Conservation (phyloP, 2,329 filamentous ascomycete genomes). For the Aspergillus fructus region DNA sequence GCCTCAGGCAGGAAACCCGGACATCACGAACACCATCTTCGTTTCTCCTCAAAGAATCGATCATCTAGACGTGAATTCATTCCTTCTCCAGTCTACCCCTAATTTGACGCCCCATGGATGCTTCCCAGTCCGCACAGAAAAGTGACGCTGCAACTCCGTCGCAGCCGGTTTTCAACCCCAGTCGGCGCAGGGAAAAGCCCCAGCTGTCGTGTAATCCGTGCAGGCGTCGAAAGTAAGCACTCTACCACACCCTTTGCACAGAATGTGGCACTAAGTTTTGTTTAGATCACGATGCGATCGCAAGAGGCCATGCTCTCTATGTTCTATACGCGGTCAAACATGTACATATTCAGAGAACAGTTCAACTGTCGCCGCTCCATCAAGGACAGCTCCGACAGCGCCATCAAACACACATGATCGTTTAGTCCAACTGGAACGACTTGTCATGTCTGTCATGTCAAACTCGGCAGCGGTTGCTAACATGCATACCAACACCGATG, state of each 20-base stretch:
- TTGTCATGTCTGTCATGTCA: constrained; percentile 54
- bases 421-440: constrained; percentile 56
- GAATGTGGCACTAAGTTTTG: not conserved
- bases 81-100: too few species aligned
- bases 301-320: constrained; percentile 57
- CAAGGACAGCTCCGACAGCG: constrained; percentile 42
- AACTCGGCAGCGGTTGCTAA: not conserved
- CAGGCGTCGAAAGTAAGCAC: constrained; percentile 33
- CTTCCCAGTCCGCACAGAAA: not conserved
- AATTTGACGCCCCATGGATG: too few species aligned
- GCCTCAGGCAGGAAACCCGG: too few species aligned
- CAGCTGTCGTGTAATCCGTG: constrained; percentile 39
- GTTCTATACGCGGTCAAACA: constrained; percentile 54
- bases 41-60: too few species aligned
- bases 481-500: too few species aligned
- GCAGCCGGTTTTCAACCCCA: constrained; percentile 2
- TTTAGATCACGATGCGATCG: constrained; percentile 54
- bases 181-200: constrained; percentile 34
- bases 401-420: constrained; percentile 48
- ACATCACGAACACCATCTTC: too few species aligned
- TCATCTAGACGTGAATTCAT: too few species aligned
- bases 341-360: constrained; percentile 46
- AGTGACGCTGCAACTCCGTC: not conserved
- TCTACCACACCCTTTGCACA: not conserved
- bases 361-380: not conserved